Evolutionary conservation across 2,329 filamentous ascomycete genomes (phyloP), one percentile per base, ranked within the genome.

Genomic region (Claviceps digitariae): DNA sequence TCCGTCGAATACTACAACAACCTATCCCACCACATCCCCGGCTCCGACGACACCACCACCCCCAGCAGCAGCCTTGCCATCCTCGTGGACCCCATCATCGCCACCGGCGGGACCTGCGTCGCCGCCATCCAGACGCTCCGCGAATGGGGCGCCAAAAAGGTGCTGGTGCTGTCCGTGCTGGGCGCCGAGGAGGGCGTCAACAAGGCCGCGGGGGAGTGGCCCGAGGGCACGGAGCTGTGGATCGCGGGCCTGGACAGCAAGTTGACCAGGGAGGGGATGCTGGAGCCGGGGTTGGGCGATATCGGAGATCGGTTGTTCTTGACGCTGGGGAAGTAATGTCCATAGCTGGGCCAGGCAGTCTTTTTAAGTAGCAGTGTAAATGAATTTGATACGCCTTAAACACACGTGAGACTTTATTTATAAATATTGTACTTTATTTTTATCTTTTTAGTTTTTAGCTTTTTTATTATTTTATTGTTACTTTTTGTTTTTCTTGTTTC

Each of bases 1-100:
- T 89, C 90, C 3, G 90, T 96, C 55, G 90, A 95, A 71, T 95
- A 96, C 78, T 96, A 96, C 79, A 96, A 96, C 76, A 95, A 95
- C 70, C 83, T 96, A 21, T 90, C 90, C 38, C 84, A 87, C 70
- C 85, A 88, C 70, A 66, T 74, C 41, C 64, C 74, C 61, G 53
- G 65, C 50, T 59, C 69, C 31, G 56, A 63, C 41, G 57, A 40
- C 27, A 65, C 69, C 36, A 64, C 50, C 50, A 62, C 6, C 31
- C 7, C 7, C 31, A 12, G 7, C 45, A 71, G 71, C 46, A 74
- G 67, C 55, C 75, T 95, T 13, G 90, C 90, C 55, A 86, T 96
- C 64, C 74, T 96, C 52, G 79, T 95, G 48, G 91, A 97, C 65
- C 93, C 91, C 3, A 81, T 97, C 60, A 94, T 97, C 64, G 93